These are phyloP conservation scores for Hericium rajendrae DNA, from an alignment of 768 basidiomycete species.

Conservation along the genomic window DNA sequence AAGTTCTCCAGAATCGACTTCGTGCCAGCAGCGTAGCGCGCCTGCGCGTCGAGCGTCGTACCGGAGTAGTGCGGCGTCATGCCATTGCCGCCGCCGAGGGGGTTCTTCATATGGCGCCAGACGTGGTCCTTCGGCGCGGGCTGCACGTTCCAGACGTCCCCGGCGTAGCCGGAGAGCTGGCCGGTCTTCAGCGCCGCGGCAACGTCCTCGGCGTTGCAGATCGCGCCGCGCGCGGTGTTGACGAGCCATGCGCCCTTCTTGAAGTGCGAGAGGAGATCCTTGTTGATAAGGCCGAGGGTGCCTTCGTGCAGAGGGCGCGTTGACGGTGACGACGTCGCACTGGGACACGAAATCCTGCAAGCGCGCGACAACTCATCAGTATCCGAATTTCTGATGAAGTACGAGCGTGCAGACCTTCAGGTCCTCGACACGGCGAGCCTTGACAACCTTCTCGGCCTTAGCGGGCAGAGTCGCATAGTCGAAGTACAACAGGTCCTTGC, in stretches of 20 bases:
- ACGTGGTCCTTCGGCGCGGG: slow-evolving; percentile 35
- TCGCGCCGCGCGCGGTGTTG: slow-evolving; percentile 37
- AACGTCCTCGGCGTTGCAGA: slow-evolving; percentile 30
- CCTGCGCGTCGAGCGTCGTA: slow-evolving; percentile 37
- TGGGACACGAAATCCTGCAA: slow-evolving; percentile 8
- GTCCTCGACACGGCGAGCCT: slow-evolving; percentile 29
- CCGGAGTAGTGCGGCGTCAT: slow-evolving; percentile 31
- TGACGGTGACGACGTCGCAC: slow-evolving; percentile 32
- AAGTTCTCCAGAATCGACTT: slow-evolving; percentile 22
- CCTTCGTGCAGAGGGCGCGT: slow-evolving; percentile 57
- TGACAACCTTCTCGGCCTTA: slow-evolving; percentile 23
- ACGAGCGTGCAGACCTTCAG: no score
- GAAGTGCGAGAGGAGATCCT: slow-evolving; percentile 30
- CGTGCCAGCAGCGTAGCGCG: slow-evolving; percentile 31
- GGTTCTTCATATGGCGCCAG: slow-evolving; percentile 31
- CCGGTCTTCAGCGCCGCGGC: slow-evolving; percentile 31
- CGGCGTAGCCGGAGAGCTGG: slow-evolving; percentile 24
- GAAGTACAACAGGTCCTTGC: slow-evolving; percentile 38
- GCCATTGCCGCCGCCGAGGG: slow-evolving; percentile 32
- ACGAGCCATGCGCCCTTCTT: slow-evolving; percentile 35
- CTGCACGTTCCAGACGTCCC: slow-evolving; percentile 27
- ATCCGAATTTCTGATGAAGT: no score
- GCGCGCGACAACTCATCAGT: no score
- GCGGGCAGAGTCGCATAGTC: slow-evolving; percentile 25
- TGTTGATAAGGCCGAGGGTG: slow-evolving; percentile 31